These are phyloP conservation scores for Durio zibethinus DNA, from an alignment of 345 rosid genomes.

Conservation along the genomic window DNA sequence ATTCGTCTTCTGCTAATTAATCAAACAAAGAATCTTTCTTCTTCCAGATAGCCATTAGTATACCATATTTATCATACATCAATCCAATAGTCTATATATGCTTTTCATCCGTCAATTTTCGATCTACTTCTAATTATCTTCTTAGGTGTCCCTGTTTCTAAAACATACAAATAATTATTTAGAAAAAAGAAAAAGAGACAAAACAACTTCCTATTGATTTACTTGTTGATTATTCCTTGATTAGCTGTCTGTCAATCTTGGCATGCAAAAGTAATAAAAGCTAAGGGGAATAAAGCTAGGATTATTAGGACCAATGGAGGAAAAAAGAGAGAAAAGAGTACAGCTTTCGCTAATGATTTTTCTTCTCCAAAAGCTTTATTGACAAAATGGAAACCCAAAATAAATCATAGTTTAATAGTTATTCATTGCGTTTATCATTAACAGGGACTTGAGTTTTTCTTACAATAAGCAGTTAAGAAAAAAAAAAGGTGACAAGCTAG, in stretches of 20 bases:
- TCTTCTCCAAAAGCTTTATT: too few relatives aligned
- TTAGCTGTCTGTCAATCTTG: neutral
- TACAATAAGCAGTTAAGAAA: too few relatives aligned
- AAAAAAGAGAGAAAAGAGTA: neutral
- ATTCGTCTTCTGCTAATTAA: too few relatives aligned
- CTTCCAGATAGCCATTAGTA: too few relatives aligned
- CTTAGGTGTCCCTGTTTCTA: neutral
- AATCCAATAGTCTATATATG: neutral
- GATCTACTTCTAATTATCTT: neutral
- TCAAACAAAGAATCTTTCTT: too few relatives aligned
- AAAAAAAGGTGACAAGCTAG: too few relatives aligned
- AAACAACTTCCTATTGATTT: neutral
- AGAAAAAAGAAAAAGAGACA: neutral
- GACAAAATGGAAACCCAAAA: too few relatives aligned
- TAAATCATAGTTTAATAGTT: too few relatives aligned
- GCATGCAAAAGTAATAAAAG: neutral
- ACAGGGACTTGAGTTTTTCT: too few relatives aligned
- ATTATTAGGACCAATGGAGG: neutral
- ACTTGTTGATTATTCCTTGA: neutral
- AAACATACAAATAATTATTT: neutral
- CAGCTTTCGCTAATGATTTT: neutral
- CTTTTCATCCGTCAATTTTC: neutral
- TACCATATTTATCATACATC: too few relatives aligned
- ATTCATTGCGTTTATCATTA: too few relatives aligned
- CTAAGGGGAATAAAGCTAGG: neutral